A percentile compares a stretch with the other conserved stretches of the same genome.
Evolutionary conservation across 768 basidiomycete species (phyloP).

Genomic region (Suillus variegatus): DNA sequence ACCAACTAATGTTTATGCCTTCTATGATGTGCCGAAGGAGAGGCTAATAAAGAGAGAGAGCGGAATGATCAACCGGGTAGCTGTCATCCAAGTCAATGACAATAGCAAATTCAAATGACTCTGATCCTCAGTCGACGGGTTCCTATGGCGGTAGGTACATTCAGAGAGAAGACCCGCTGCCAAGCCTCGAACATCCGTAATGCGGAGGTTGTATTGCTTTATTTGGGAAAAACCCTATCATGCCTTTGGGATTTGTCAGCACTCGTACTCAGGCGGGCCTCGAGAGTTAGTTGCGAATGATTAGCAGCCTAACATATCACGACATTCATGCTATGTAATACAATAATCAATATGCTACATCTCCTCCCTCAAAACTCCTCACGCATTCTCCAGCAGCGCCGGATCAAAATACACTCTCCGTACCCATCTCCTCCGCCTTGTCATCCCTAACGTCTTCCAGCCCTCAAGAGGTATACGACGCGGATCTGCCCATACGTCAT

Average conservation of each 20-base stretch:
- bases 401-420: conserved; percentile 11
- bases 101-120: too few species aligned
- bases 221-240: not conserved
- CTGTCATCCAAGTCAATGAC: too few species aligned
- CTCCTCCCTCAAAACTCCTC: not conserved
- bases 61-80: too few species aligned
- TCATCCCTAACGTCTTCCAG: conserved; percentile 52
- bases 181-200: not conserved
- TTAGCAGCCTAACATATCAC: not conserved
- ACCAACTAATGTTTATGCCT: too few species aligned
- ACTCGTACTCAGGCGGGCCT: not conserved
- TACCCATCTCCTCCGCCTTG: conserved; percentile 65
- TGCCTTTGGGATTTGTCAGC: too few species aligned
- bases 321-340: not conserved
- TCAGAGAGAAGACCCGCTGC: not conserved
- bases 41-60: too few species aligned
- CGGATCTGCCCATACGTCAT: conserved; percentile 70
- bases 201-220: not conserved
- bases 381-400: not conserved
- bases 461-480: conserved; percentile 39
- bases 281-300: not conserved
- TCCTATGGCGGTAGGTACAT: not conserved
- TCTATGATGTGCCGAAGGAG: too few species aligned
- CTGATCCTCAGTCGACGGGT: not conserved
- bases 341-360: not conserved